Evolutionary conservation across 305 asterid genomes (phyloP).

Genomic region (Plantago rigida): DNA sequence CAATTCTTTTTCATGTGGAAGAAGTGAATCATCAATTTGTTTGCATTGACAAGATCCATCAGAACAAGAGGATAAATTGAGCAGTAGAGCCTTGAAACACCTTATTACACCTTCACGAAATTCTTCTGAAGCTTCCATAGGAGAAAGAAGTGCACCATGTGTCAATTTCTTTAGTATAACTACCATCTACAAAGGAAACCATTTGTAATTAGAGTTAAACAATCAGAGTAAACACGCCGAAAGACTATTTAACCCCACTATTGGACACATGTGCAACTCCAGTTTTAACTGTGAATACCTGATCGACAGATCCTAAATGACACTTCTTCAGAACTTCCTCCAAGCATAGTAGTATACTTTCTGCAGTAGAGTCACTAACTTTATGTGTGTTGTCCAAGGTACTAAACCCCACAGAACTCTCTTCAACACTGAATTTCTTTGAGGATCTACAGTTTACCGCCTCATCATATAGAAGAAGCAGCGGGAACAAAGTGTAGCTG

Average conservation of each 20-base stretch:
- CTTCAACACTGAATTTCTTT: constrained; percentile 32
- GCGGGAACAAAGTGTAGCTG: constrained; percentile 81
- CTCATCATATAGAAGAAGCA: constrained; percentile 77
- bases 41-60: constrained; percentile 67
- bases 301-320: constrained; percentile 60
- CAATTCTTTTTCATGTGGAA: constrained; percentile 37
- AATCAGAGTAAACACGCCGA: background rate
- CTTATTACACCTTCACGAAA: constrained; percentile 78
- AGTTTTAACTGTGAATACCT: constrained; percentile 40
- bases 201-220: constrained; percentile 16
- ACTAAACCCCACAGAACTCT: constrained; percentile 24
- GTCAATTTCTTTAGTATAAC: constrained; percentile 71
- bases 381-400: constrained; percentile 28
- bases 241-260: too few relatives aligned
- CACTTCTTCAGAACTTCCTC: constrained; percentile 82
- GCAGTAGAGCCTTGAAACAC: constrained; percentile 70
- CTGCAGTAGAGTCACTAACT: constrained; percentile 73
- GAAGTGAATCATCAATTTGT: constrained; percentile 38
- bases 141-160: constrained; percentile 67
- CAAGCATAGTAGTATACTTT: constrained; percentile 57
- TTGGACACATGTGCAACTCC: too few relatives aligned
- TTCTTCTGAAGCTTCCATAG: constrained; percentile 89
- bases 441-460: constrained; percentile 66
- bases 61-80: constrained; percentile 54
- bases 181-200: constrained; percentile 51